Evolutionary conservation across 2,329 filamentous ascomycete genomes (phyloP), one percentile per base, ranked within the genome.

Genomic region (Alternaria conjuncta): DNA sequence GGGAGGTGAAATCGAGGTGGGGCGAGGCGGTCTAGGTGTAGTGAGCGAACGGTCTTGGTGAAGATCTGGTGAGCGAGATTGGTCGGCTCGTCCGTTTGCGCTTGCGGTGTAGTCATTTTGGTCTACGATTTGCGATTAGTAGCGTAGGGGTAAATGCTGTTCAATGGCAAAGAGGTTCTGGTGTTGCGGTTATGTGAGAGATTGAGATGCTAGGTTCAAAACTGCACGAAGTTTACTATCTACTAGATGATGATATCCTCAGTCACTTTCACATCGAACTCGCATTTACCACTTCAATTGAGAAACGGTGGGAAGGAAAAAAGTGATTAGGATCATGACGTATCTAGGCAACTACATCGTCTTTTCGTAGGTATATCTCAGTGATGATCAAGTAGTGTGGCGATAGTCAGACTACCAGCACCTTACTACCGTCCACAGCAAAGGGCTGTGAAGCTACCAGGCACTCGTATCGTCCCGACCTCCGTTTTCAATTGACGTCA

Each of bases 1-100:
- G 46, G 55, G 18, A 60, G 50, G 3, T 43, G 59, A 6, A 50
- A 49, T 23, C 36, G 51, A 6, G 59, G 55, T 55, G 55, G 59
- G 18, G 41, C 55, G 18, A 57, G 54, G 20, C 53, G 46, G 20
- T 55, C 49, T 13, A 15, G 21, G 51, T 60, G 28, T 8, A 65
- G 36, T 20, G 63, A 65, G 4, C 49, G 51, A 20, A 57, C 15
- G n/a, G 56, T 47, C 43, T 61, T 59, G 21, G 26, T 45, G 46
- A 63, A 60, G 30, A 63, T 15, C 23, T 53, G 49, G 13, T 59
- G 57, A 21, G 36, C 25, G 20, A 26, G 25, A 20, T 30, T 55
- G 26, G 21, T 23, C 9, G 32, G 12, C n/a, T 53, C 21, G 20
- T 2, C n/a, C 28, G 20, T 53, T 53, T 56, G 32, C 20, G n/a